Base-by-base conservation (phyloP, 1,139 yeast genomes). In the Diutina mesorugosa region DNA sequence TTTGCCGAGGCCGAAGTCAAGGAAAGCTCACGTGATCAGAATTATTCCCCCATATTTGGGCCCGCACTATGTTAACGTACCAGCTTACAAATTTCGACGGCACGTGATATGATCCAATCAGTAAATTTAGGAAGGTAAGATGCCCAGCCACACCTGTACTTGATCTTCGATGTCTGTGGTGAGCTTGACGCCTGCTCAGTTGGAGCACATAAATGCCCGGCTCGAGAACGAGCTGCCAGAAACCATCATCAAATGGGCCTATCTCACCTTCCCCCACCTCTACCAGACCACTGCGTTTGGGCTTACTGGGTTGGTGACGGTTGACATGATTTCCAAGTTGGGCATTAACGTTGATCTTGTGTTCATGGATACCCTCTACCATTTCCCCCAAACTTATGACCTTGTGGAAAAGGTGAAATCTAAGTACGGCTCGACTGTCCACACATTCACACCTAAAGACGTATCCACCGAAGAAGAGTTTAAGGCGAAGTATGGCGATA, bases 201-300 rank as follows among this genome's bases (percentile, higher is more conserved):
- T 85, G n/a, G 73, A 72, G 7, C 84, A 81, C 62, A 72, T 90
- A 67, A 91, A 91, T 70, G 64, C 71, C n/a, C 74, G 78, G 38
- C 78, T 91, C 30, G 73, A 77, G 32, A 65, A 73, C 16, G 69
- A 84, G 45, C 63, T 82, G 1, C 90, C 98, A 0, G 80, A 82
- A 62, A 90, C 90, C 58, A 82, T 91, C 59, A 73, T 91, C 51
- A 74, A 77, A 65, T 93, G 98, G 98, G 83, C 97, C 0, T 72
- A 87, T 32, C 69, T 79, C 32, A 89, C 96, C 0, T 84, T 91
- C 64, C 97, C 97, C 5, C 78, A 83, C 46, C 74, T 93, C 45
- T 90, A 70, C 66, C 99, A 93, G 69, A 90, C 97, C 2, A 90
- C 98, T 0, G 98, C 98, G 1, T 90, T 91, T 70, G 99, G 99